Percentiles rank a stretch among this genome's conserved stretches.
Conservation (phyloP, 768 basidiomycete genomes). For the Ramaria sp. region DNA sequence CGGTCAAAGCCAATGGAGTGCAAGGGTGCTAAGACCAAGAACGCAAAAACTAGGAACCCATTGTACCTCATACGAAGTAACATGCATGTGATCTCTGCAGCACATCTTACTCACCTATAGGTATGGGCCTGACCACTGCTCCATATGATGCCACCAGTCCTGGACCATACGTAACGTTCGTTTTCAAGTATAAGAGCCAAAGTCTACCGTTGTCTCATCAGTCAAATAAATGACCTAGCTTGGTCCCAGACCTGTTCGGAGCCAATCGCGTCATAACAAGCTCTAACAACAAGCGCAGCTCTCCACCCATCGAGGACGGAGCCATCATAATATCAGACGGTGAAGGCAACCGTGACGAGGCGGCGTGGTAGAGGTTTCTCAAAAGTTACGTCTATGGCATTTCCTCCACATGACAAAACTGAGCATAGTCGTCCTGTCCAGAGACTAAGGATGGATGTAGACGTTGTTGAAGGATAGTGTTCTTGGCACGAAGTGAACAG, state of each 20-base stretch:
- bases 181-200: conserved; percentile 40
- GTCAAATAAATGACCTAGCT: not conserved
- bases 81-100: not conserved
- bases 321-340: conserved; percentile 4
- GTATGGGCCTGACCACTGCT: conserved; percentile 26
- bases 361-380: not conserved
- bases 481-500: not conserved
- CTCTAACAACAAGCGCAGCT: not conserved
- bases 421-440: not conserved
- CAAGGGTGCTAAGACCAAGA: conserved; percentile 28
- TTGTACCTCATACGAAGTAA: conserved; percentile 31
- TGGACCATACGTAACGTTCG: conserved; percentile 50
- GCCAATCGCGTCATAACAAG: not conserved
- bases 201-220: not conserved
- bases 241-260: not conserved
- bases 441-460: not conserved
- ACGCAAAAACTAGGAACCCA: conserved; percentile 22
- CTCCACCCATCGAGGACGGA: not conserved
- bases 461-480: not conserved
- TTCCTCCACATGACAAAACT: not conserved
- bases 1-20: conserved; percentile 45
- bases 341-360: not conserved
- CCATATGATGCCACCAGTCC: conserved; percentile 31
- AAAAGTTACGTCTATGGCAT: not conserved
- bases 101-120: not conserved